These are phyloP conservation scores for apple (Malus domestica) DNA, from an alignment of 306 rosid species.

Conservation along the genomic window ASM211411v1 NC_041790.1:22343501-22344000, in stretches of 20 bases:
- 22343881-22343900: slow-evolving; percentile 18
- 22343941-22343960: background rate
- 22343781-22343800: slow-evolving; percentile 53
- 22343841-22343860: slow-evolving; percentile 69
- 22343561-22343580: slow-evolving; percentile 15
- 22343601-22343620: slow-evolving; percentile 60
- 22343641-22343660: slow-evolving; percentile 49
- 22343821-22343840: slow-evolving; percentile 83
- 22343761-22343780: slow-evolving; percentile 67
- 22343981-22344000: slow-evolving; percentile 57
- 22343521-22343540: background rate
- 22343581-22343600: slow-evolving; percentile 58
- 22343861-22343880: slow-evolving; percentile 76
- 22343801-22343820: slow-evolving; percentile 63
- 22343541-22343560: background rate
- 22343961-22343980: slow-evolving; percentile 19
- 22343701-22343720: slow-evolving; percentile 6
- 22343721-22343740: slow-evolving; percentile 28
- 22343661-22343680: slow-evolving; percentile 24
- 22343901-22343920: background rate
- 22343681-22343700: slow-evolving; percentile 13
- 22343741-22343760: slow-evolving; percentile 48
- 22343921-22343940: background rate
- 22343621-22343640: slow-evolving; percentile 50
- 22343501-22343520: background rate